phyloP scores from a whole-genome alignment of 768 basidiomycete genomes.

The Suillus sp. region DNA sequence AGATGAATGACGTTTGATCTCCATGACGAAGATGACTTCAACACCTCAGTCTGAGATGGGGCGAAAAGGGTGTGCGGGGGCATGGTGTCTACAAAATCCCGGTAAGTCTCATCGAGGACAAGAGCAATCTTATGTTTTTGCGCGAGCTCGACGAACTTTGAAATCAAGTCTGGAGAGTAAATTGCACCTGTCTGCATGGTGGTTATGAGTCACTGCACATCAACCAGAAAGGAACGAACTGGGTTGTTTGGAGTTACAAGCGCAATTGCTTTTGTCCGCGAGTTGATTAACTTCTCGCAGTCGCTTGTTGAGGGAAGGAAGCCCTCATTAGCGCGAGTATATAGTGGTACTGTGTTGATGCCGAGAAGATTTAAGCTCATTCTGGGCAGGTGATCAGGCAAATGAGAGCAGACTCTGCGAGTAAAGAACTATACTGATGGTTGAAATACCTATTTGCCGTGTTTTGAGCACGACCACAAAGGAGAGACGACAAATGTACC shows the following conservation, averaged over 20 bases:
- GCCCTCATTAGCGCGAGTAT: slow-evolving; percentile 47
- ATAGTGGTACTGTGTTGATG: slow-evolving; percentile 57
- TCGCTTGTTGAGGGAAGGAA: slow-evolving; percentile 62
- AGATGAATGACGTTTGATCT: slow-evolving; percentile 63
- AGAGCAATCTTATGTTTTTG: slow-evolving; percentile 57
- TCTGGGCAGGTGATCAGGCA: slow-evolving; percentile 32
- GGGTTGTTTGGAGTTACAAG: slow-evolving; percentile 82
- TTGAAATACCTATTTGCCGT: slow-evolving; percentile 59
- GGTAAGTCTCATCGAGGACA: slow-evolving; percentile 87
- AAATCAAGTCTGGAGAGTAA: slow-evolving; percentile 59
- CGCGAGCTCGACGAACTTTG: slow-evolving; percentile 62
- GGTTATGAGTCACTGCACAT: neutral
- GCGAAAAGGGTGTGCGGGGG: slow-evolving; percentile 63
- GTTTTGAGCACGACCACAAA: neutral
- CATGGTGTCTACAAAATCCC: slow-evolving; percentile 65
- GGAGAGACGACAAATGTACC: slow-evolving; percentile 40
- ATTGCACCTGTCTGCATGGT: slow-evolving; percentile 62
- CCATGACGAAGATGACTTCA: slow-evolving; percentile 46
- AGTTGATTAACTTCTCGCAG: slow-evolving; percentile 54
- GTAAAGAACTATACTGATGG: slow-evolving; percentile 45
- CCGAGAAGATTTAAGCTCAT: slow-evolving; percentile 71
- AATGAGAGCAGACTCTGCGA: neutral
- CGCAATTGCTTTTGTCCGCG: slow-evolving; percentile 66
- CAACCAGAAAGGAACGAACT: slow-evolving; percentile 35
- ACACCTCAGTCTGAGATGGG: slow-evolving; percentile 11